Conservation (phyloP, 768 basidiomycete genomes). For the Mycena rebaudengoi region DNA sequence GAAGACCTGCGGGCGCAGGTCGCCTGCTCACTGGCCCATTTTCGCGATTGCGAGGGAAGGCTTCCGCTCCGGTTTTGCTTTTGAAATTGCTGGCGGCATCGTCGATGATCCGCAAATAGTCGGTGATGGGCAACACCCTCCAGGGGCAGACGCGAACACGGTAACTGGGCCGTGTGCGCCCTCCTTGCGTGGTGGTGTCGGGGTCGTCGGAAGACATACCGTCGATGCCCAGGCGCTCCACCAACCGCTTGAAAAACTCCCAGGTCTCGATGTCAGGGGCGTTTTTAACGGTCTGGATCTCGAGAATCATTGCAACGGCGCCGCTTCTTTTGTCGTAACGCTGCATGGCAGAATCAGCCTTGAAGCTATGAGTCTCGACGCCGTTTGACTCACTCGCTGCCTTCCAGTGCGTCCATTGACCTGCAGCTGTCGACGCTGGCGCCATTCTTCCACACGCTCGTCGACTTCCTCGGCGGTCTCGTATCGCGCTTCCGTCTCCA, state of each 20-base stretch:
- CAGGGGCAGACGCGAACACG: slow-evolving; percentile 7
- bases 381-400: background rate
- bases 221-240: background rate
- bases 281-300: background rate
- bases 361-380: no score
- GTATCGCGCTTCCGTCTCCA: no score
- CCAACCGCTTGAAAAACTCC: slow-evolving; percentile 1
- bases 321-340: background rate
- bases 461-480: background rate
- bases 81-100: background rate
- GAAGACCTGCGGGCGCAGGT: background rate
- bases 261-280: slow-evolving; percentile 10
- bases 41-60: no score
- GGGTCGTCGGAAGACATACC: slow-evolving; percentile 27
- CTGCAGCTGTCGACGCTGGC: background rate
- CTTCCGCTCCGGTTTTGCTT: no score
- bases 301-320: background rate
- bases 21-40: background rate
- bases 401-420: background rate
- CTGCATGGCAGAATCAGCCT: background rate
- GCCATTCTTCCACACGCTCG: background rate
- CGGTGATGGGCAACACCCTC: background rate
- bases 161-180: background rate
- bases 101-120: slow-evolving; percentile 14
- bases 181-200: background rate